Evolutionary conservation across 78 protist species (phyloP).

Genomic region (Emiliania huxleyi): DNA sequence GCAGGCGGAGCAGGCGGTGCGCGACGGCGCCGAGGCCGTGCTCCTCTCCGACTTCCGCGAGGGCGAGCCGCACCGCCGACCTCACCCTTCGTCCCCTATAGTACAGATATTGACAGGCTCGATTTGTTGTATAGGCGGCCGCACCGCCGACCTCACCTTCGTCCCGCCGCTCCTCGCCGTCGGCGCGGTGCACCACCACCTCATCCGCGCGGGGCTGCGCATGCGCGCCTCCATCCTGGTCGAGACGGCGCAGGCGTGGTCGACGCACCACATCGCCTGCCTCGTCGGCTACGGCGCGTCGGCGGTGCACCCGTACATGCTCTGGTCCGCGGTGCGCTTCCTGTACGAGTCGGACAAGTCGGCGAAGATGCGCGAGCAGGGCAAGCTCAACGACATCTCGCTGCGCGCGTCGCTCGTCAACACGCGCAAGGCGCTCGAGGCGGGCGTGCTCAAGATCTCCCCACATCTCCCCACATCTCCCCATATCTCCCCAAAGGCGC

Average conservation of each 20-base stretch:
- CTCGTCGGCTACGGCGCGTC: conserved; percentile 84
- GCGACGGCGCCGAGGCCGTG: conserved; percentile 52
- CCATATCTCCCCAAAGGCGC: too few species aligned
- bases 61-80: background rate
- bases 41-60: conserved; percentile 65
- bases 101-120: too few species aligned
- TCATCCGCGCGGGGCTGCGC: conserved; percentile 60
- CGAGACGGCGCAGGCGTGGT: conserved; percentile 68
- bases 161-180: conserved; percentile 65
- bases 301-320: conserved; percentile 82
- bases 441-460: conserved; percentile 76
- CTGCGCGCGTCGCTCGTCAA: conserved; percentile 1
- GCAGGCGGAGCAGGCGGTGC: conserved; percentile 45
- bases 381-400: background rate
- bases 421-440: conserved; percentile 61
- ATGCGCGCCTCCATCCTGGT: conserved; percentile 54
- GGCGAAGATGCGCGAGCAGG: background rate
- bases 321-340: conserved; percentile 37
- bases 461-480: too few species aligned
- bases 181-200: conserved; percentile 81
- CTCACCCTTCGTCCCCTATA: too few species aligned
- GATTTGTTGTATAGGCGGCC: too few species aligned
- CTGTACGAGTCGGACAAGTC: background rate
- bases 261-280: conserved; percentile 76
- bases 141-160: conserved; percentile 36